Base-by-base conservation (phyloP, 148 eudicot species). In the Silene conica region DNA sequence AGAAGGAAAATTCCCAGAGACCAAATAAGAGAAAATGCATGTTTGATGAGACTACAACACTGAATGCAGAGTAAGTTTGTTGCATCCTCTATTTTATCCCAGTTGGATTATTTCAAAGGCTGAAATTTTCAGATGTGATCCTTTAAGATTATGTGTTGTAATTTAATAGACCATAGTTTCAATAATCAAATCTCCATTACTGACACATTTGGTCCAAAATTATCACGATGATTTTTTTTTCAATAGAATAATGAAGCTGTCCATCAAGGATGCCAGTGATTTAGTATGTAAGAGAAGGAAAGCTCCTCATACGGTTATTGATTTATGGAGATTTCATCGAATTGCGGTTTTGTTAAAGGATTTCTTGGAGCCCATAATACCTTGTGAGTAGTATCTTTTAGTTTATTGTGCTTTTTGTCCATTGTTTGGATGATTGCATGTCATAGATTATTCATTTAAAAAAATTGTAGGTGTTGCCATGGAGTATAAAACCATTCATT, bases 341-440 rank as follows among this genome's bases (percentile, higher is more conserved):
- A 34, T 81, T 61, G 72, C 86, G 22, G 60, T 52, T 68, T 81
- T 87, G 62, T 73, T 87, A 50, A 77, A 82, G 58, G 80, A 64
- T 72, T 82, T 92, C 54, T 56, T 72, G 72, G 87, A 86, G 78
- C 96, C 98, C 43, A 70, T 82, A 22, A 78, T 94, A 80, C 86
- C 89, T 43, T 81, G 96, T 92, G 77, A 88, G 89, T 77, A 88
- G 89, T 77, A 67, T 28, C 9, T 64, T n/a, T 25, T 21, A 8
- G 25, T 26, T 43, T 65, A 52, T 70, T 56, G 13, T 26, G 18
- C 41, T 60, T 81, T 31, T 61, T 62, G 19, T 58, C 14, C 22
- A 18, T 68, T 21, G 6, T 63, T 21, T 18, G 15, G 31, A 1
- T 57, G 23, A 58, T 18, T 18, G 15, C 58, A 1, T 45, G 23